Base-by-base conservation (phyloP, 768 basidiomycete genomes). In the Candolleomyces aberdarensis region DNA sequence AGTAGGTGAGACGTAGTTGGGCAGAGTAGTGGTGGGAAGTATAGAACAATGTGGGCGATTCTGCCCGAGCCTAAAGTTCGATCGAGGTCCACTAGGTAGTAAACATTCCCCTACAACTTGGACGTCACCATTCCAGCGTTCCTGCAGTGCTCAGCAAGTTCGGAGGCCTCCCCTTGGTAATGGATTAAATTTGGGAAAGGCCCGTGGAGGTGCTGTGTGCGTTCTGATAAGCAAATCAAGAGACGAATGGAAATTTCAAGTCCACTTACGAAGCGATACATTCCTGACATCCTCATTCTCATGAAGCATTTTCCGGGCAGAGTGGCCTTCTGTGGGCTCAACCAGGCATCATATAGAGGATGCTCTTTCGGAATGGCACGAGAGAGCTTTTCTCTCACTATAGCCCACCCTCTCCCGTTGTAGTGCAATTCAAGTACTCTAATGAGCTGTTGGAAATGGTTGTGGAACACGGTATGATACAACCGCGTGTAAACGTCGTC, bases 391-490 rank as follows among this genome's bases (percentile, higher is more conserved):
- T 70, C 66, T 15, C 82, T 74, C 22, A 85, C 80, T 13, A 84
- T 66, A 10, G 71, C 72, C 82, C 83, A 85, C 3, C 83, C 83
- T n/a, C 66, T 71, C 17, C 83, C 83, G 52, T 77, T 80, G 65
- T 85, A 82, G 66, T 86, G 85, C 15, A 86, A 71, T 11, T 75
- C 83, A 58, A 86, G 78, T 5, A 86, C 79, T 2, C 85, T 79
- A 58, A 85, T 81, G 47, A 85, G 78, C 62, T 82, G 83, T 64
- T 86, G 85, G 31, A 86, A 72, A 55, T 86, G 84, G 62, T 84
- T 85, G 70, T 85, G 83, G 56, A 85, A 76, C 62, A 82, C 74
- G 2, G 83, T 80, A 72, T 85, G 84, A 64, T 85, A 85, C 78
- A 83, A 81, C 56, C 81, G 75, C 41, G 76, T 79, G 64, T 85